These are phyloP conservation scores for Golovinomyces cichoracearum DNA, from an alignment of 2,329 filamentous ascomycete genomes.

Conservation along the genomic window DNA sequence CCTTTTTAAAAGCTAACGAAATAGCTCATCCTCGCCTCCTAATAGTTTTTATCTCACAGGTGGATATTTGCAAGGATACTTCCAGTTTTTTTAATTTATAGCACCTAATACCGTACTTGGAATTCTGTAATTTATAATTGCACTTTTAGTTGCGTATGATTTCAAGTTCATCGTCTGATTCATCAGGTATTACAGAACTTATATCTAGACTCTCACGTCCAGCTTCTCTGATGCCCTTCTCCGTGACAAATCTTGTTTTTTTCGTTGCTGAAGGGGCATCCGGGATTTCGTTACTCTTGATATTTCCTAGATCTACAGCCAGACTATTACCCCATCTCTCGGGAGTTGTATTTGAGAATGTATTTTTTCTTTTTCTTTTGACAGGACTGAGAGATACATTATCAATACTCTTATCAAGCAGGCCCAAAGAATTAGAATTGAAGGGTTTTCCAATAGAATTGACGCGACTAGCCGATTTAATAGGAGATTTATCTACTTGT, in stretches of 20 bases:
- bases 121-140: no score
- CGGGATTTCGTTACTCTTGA: conserved; percentile 34
- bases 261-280: conserved; percentile 23
- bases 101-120: no score
- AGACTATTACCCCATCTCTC: conserved; percentile 29
- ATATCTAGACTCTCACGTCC: conserved; percentile 45
- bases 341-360: conserved; percentile 7
- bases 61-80: no score
- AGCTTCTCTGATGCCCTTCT: conserved; percentile 51
- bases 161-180: conserved; percentile 13
- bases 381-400: conserved; percentile 30
- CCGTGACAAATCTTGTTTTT: conserved; percentile 58
- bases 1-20: no score
- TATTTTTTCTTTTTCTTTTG: conserved; percentile 30
- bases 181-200: conserved; percentile 17
- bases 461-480: background rate
- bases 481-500: conserved; percentile 2
- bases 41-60: no score
- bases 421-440: background rate
- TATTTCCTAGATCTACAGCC: conserved; percentile 29
- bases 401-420: conserved; percentile 6
- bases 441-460: conserved; percentile 14
- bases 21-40: no score
- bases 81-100: no score
- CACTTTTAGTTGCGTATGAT: no score